phyloP scores from a whole-genome alignment of 1,139 yeast genomes.

The Geotrichum phurueaensis region DNA sequence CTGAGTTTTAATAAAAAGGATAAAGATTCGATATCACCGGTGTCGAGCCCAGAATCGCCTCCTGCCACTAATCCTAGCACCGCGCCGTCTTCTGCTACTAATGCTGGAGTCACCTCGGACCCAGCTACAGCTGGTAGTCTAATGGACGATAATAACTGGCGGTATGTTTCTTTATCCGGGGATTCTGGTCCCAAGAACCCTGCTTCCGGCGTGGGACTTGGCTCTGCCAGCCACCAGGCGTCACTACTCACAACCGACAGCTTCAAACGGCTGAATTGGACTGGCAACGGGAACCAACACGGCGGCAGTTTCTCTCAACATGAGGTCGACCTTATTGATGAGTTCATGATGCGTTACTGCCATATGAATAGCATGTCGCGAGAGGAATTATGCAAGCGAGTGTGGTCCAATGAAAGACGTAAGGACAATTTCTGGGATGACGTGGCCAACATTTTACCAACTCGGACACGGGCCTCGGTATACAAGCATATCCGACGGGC shows the following conservation, averaged over 20 bases:
- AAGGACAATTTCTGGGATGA: conserved; percentile 89
- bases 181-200: conserved; percentile 2
- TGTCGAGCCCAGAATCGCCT: neutral
- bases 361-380: conserved; percentile 54
- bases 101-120: neutral
- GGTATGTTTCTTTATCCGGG: conserved; percentile 1
- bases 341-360: conserved; percentile 65
- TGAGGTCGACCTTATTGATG: conserved; percentile 67
- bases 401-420: conserved; percentile 79
- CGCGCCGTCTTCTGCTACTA: neutral
- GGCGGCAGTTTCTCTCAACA: conserved; percentile 52
- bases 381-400: conserved; percentile 68
- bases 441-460: conserved; percentile 68
- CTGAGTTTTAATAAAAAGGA: neutral
- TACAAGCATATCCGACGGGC: conserved; percentile 89
- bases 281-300: conserved; percentile 29
- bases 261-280: conserved; percentile 22
- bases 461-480: conserved; percentile 78
- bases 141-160: conserved; percentile 3
- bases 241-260: neutral
- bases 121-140: conserved; percentile 7
- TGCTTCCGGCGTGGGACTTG: neutral
- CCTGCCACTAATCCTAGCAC: neutral
- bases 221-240: neutral
- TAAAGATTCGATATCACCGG: neutral